A percentile compares a stretch with the other conserved stretches of the same genome.
phyloP scores from a whole-genome alignment of 164 flowering plant species.

The Vitis amurensis region DNA sequence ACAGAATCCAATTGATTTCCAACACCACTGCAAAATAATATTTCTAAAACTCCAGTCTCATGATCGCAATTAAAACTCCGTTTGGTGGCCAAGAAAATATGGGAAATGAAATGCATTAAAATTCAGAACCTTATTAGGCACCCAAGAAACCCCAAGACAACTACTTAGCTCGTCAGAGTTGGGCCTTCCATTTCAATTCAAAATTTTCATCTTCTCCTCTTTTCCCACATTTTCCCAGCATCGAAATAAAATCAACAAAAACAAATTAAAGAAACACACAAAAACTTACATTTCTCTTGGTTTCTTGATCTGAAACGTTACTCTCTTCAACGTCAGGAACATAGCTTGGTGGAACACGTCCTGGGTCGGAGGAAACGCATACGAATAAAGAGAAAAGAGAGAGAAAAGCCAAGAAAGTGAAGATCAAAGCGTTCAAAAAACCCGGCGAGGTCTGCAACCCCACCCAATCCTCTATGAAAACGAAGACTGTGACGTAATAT shows the following conservation, averaged over 20 bases:
- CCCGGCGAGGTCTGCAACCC: conserved; percentile 55
- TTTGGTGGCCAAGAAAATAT: no score
- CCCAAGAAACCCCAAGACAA: no score
- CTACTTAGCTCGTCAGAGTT: no score
- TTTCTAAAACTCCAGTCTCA: no score
- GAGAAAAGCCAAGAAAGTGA: conserved; percentile 38
- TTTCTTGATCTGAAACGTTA: conserved; percentile 34
- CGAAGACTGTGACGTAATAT: conserved; percentile 53
- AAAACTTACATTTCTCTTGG: conserved; percentile 40
- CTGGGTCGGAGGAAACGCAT: conserved; percentile 58
- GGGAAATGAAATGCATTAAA: no score
- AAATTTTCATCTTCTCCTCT: no score
- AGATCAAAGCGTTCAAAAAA: conserved; percentile 42
- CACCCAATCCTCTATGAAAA: conserved; percentile 51
- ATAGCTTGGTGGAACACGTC: conserved; percentile 52
- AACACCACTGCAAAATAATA: no score
- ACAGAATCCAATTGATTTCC: no score
- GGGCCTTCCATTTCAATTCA: no score
- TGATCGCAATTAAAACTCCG: no score
- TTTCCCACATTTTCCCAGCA: not conserved
- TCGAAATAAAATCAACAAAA: not conserved
- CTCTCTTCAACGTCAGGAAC: conserved; percentile 56
- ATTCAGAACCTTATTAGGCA: no score
- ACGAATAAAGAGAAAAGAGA: conserved; percentile 47
- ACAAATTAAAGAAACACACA: not conserved